Percentiles rank a stretch among this genome's conserved stretches.
Conservation (phyloP, 2,329 filamentous ascomycete species). For the Sporothrix pseudoabietina region DNA sequence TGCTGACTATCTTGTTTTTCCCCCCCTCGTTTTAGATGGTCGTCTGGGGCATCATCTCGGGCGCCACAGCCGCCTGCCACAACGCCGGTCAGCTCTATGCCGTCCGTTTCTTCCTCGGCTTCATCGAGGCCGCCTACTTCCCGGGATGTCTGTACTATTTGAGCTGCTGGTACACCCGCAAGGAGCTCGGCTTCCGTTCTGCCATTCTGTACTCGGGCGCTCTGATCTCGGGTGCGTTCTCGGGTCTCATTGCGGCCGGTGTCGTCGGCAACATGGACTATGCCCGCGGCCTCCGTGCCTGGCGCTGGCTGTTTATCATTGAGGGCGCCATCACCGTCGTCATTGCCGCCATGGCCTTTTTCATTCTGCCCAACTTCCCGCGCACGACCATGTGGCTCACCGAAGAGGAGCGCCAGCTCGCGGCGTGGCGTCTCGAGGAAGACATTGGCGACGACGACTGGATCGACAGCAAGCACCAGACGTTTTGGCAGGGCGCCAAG, state of each 20-base stretch:
- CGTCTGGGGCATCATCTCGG: conserved; percentile 53
- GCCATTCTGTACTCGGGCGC: conserved; percentile 61
- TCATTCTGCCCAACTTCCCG: conserved; percentile 61
- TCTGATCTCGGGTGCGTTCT: conserved; percentile 67
- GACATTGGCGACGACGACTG: conserved; percentile 64
- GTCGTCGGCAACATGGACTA: conserved; percentile 68
- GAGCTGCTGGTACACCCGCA: conserved; percentile 65
- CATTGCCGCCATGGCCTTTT: conserved; percentile 36
- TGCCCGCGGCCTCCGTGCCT: conserved; percentile 55
- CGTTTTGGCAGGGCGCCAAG: conserved; percentile 56
- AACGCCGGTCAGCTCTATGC: conserved; percentile 45
- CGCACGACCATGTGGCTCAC: conserved; percentile 51
- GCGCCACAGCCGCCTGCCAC: conserved; percentile 44
- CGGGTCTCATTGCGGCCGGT: conserved; percentile 61
- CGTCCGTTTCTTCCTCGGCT: conserved; percentile 49
- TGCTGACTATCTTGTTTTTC: not conserved
- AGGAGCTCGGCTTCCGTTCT: conserved; percentile 62
- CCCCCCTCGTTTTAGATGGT: conserved; percentile 44
- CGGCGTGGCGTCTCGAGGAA: conserved; percentile 49
- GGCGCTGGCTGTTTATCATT: conserved; percentile 34
- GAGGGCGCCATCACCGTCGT: conserved; percentile 32
- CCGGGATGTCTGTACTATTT: conserved; percentile 45
- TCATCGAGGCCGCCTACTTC: conserved; percentile 47
- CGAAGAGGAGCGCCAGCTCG: conserved; percentile 49
- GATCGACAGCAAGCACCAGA: conserved; percentile 58